These are phyloP conservation scores for Sporobolomyces phaffii DNA, from an alignment of 768 basidiomycete genomes.

Conservation along the genomic window DNA sequence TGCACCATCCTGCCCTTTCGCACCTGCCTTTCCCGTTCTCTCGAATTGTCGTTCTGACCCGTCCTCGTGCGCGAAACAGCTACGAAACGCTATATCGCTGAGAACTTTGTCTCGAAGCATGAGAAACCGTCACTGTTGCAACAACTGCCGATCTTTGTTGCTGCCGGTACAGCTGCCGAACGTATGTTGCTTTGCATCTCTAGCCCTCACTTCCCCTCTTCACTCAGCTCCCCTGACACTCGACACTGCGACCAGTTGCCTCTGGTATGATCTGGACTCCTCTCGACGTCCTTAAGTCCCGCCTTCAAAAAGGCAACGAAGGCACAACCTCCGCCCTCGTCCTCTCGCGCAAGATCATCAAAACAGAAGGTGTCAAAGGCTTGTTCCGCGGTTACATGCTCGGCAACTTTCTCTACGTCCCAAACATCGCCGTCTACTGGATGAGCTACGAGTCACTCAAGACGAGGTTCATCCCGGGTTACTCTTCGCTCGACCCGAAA, in stretches of 20 bases:
- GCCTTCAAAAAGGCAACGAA: slow-evolving; percentile 39
- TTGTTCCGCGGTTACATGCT: slow-evolving; percentile 40
- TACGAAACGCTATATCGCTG: slow-evolving; percentile 30
- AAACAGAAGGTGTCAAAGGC: slow-evolving; percentile 36
- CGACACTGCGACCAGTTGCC: slow-evolving; percentile 11
- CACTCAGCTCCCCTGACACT: background rate
- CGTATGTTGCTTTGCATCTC: no score
- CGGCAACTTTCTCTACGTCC: slow-evolving; percentile 20
- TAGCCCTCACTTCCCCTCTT: background rate
- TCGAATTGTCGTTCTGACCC: no score
- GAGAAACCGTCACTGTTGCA: slow-evolving; percentile 25
- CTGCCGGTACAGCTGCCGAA: slow-evolving; percentile 37
- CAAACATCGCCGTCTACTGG: slow-evolving; percentile 35
- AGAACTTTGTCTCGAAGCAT: slow-evolving; percentile 23
- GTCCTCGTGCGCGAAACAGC: slow-evolving; percentile 17
- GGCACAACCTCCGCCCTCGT: slow-evolving; percentile 35
- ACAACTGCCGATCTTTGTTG: slow-evolving; percentile 39
- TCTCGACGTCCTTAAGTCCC: slow-evolving; percentile 37
- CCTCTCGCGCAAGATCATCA: slow-evolving; percentile 34
- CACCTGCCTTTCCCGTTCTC: background rate
- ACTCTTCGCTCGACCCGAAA: slow-evolving; percentile 21
- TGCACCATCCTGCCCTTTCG: no score
- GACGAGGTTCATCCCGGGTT: slow-evolving; percentile 36
- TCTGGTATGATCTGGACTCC: slow-evolving; percentile 40
- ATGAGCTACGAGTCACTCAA: slow-evolving; percentile 40